Evolutionary conservation across 179 eudicot species (phyloP), one percentile per base, ranked within the genome.

Genomic region (Amaranthus tricolor): DNA sequence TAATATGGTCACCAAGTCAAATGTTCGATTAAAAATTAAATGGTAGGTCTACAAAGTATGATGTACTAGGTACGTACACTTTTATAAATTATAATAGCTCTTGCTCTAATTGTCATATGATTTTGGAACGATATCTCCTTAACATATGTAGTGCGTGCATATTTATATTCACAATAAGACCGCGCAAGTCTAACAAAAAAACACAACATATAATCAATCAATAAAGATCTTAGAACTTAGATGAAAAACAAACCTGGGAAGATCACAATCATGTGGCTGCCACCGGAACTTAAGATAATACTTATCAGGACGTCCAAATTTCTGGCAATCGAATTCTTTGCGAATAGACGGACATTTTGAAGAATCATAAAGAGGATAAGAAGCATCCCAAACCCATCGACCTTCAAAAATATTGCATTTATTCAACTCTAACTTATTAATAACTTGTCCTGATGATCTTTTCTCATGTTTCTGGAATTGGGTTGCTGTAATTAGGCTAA

Each of bases 351-450:
- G 86, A 55, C 91, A 88, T 13, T 44, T 24, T 0, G 84, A 79
- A 5, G 91, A 86, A 66, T 88, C 83, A 68, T 84, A 86, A 40
- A 86, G 82, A 70, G 91, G 91, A 72, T 84, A 88, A 13, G 88
- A 77, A 16, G 80, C 78, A 64, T 86, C 89, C 76, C 85, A 86
- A 14, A 82, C 84, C 92, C 92, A 88, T 6, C 72, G 58, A 43
- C 83, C 83, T 76, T 80, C 65, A 60, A 49, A 80, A 7, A 80
- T 66, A 61, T 80, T 71, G 54, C 83, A 77, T 74, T 62, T 81
- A 80, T 76, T 76, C 24, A 73, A 45, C 15, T 71, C 31, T 17
- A 21, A 24, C 40, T 48, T 21, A 70, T 62, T 16, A 50, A 48
- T 58, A 44, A 15, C 58, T 51, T 43, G 17, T 31, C n/a, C 65